Conservation (phyloP, 352 stramenopile genomes). For the Phytopythium kandeliae region DNA sequence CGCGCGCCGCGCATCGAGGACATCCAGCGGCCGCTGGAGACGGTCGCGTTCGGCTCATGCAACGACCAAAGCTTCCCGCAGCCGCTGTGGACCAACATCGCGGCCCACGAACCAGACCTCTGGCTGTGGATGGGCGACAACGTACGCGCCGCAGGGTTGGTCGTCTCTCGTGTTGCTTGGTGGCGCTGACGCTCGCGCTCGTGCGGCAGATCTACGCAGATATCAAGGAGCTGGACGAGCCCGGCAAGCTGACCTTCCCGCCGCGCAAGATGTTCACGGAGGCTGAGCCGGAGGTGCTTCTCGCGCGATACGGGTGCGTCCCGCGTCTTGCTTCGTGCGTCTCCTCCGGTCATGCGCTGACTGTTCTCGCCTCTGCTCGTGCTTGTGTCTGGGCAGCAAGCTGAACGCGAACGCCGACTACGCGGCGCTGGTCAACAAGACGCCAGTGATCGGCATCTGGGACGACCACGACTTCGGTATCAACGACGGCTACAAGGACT, state of each 20-base stretch:
- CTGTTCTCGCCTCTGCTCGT: no score
- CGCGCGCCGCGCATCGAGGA: conserved; percentile 27
- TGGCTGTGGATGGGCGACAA: conserved; percentile 89
- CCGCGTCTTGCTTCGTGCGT: no score
- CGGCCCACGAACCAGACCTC: conserved; percentile 50
- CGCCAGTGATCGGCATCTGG: conserved; percentile 83
- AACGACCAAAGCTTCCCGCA: conserved; percentile 84
- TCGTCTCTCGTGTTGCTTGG: conserved; percentile 3
- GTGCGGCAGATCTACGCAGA: conserved; percentile 68
- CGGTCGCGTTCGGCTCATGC: conserved; percentile 80
- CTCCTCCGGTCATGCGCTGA: no score
- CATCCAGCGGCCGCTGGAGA: conserved; percentile 38
- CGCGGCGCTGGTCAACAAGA: conserved; percentile 43
- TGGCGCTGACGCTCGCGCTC: background rate
- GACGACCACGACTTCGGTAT: conserved; percentile 91
- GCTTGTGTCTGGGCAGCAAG: no score
- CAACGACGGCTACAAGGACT: conserved; percentile 82
- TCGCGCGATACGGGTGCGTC: conserved; percentile 54
- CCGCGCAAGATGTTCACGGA: conserved; percentile 58
- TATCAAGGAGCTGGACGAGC: conserved; percentile 44
- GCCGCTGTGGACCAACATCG: conserved; percentile 68
- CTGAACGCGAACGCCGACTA: conserved; percentile 65
- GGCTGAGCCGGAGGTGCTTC: conserved; percentile 42
- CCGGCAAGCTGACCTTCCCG: conserved; percentile 25
- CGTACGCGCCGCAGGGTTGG: conserved; percentile 20